Evolutionary conservation across 1,284 basidiomycete genomes (phyloP).

Genomic region (Anthracocystis panici-leucophaei): DNA sequence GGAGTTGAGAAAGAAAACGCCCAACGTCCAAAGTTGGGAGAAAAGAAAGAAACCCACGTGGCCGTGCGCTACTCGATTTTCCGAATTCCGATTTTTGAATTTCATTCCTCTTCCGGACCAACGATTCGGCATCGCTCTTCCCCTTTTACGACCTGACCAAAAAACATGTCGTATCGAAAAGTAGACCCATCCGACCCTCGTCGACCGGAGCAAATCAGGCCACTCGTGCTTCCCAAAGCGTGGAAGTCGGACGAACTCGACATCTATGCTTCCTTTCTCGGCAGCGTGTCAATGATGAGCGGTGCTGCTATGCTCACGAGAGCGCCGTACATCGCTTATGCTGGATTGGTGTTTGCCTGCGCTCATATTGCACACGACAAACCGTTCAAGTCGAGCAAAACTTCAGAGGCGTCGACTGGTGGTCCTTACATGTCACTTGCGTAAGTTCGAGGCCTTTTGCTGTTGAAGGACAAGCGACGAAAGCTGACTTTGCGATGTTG

Average conservation of each 20-base stretch:
- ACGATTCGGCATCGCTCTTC: neutral
- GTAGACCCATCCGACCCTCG: constrained; percentile 42
- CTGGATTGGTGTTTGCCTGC: constrained; percentile 49
- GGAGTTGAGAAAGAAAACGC: neutral
- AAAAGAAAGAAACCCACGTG: constrained; percentile 15
- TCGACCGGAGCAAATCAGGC: constrained; percentile 24
- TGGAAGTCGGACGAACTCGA: constrained; percentile 46
- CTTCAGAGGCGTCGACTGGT: constrained; percentile 28
- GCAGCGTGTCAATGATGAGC: constrained; percentile 38
- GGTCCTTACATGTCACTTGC: constrained; percentile 40
- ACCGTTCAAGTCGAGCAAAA: constrained; percentile 48
- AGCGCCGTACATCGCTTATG: constrained; percentile 40
- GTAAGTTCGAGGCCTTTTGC: constrained; percentile 14
- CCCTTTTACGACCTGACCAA: neutral
- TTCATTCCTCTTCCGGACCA: constrained; percentile 5
- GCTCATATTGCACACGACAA: constrained; percentile 54
- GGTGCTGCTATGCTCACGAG: constrained; percentile 47
- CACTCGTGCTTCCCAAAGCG: constrained; percentile 26
- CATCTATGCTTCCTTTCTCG: constrained; percentile 42
- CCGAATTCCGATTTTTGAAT: constrained; percentile 13
- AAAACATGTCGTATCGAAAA: constrained; percentile 35
- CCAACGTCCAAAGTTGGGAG: neutral
- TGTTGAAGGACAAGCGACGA: neutral
- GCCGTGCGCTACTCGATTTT: constrained; percentile 10
- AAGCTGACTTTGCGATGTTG: neutral